Conservation (phyloP, 495 filamentous ascomycete species). For the Endocarpon pusillum region DNA sequence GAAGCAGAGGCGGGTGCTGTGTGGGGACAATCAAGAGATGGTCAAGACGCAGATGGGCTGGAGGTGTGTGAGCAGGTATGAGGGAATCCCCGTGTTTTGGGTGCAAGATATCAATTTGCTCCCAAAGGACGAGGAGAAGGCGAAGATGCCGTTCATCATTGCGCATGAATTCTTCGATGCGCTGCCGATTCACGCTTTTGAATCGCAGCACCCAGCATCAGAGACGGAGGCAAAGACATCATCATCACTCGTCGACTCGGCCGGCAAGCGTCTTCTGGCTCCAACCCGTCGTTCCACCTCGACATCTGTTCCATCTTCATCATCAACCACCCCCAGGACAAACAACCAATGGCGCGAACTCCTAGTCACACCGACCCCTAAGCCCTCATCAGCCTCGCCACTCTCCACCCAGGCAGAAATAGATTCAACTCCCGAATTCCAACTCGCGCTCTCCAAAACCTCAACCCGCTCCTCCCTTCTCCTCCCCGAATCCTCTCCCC, state of each 20-base stretch:
- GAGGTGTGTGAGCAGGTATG: conserved; percentile 60
- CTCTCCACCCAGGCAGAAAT: conserved; percentile 25
- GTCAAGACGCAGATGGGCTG: conserved; percentile 59
- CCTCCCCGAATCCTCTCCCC: conserved; percentile 65
- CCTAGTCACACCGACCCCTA: conserved; percentile 50
- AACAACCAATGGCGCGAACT: conserved; percentile 76
- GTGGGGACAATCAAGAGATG: conserved; percentile 50
- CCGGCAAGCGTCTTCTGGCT: too few relatives aligned
- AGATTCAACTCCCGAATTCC: conserved; percentile 51
- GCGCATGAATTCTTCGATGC: conserved; percentile 99
- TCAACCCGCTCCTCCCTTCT: conserved; percentile 67
- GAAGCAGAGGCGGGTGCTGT: conserved; percentile 68
- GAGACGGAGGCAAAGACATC: conserved; percentile 17
- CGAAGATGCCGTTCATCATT: conserved; percentile 75
- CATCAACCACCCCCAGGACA: conserved; percentile 25
- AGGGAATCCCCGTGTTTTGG: conserved; percentile 61
- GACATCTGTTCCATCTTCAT: conserved; percentile 30
- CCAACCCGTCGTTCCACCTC: conserved; percentile 12
- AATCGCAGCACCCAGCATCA: conserved; percentile 38
- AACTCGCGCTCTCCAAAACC: conserved; percentile 55
- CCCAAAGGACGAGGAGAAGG: conserved; percentile 43
- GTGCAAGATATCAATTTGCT: conserved; percentile 74
- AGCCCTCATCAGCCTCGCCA: conserved; percentile 33
- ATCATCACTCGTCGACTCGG: conserved; percentile 18
- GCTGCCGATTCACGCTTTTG: conserved; percentile 92